Conservation (phyloP, 768 basidiomycete genomes). For the Mrakia frigida region DNA sequence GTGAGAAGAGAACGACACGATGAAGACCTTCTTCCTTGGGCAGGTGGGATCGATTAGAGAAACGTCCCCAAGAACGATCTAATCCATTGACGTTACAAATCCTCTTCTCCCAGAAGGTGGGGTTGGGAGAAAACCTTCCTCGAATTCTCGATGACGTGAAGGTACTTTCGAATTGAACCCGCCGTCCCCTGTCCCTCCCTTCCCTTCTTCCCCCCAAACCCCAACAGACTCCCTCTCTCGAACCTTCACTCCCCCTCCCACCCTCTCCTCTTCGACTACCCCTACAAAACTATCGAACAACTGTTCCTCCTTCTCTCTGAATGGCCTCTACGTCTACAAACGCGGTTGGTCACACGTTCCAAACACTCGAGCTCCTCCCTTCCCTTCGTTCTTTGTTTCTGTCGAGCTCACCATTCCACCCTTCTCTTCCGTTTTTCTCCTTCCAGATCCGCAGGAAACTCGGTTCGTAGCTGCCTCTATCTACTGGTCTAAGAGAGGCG, state of each 20-base stretch:
- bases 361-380: background rate
- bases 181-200: too few relatives aligned
- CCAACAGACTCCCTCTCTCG: background rate
- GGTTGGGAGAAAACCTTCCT: too few relatives aligned
- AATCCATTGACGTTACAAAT: too few relatives aligned
- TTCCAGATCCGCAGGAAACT: slow-evolving; percentile 30
- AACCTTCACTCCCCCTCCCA: too few relatives aligned
- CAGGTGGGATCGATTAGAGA: too few relatives aligned
- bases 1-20: background rate
- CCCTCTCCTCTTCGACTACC: background rate
- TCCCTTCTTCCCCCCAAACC: too few relatives aligned
- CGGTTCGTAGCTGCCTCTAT: background rate
- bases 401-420: background rate
- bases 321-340: slow-evolving; percentile 19
- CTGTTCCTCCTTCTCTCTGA: background rate
- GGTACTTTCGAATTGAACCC: too few relatives aligned
- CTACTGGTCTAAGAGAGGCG: background rate
- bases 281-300: too few relatives aligned
- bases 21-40: too few relatives aligned
- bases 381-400: background rate
- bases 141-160: too few relatives aligned
- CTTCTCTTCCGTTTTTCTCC: background rate
- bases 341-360: background rate
- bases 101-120: too few relatives aligned
- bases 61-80: too few relatives aligned